Evolutionary conservation across 139 green algal genomes (phyloP), one percentile per base, ranked within the genome.

Genomic region (Gonium pectorale): DNA sequence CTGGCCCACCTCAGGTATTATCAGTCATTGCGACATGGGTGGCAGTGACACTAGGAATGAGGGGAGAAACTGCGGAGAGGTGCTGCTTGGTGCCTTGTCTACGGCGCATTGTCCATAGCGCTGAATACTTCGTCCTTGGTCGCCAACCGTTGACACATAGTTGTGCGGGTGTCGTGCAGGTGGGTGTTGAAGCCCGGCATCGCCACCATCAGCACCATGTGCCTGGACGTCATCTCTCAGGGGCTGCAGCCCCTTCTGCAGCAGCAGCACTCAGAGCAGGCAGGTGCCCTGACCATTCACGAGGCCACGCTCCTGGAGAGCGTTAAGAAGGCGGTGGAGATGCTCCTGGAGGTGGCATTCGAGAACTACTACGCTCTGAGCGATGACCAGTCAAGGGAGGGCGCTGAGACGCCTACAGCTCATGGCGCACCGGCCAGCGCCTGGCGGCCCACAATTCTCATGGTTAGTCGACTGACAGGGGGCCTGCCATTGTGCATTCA

Each of bases 121-220:
- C n/a, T n/a, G n/a, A n/a, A n/a, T n/a, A n/a, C n/a, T n/a, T n/a
- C n/a, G n/a, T n/a, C n/a, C n/a, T n/a, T n/a, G n/a, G n/a, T n/a
- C n/a, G n/a, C n/a, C n/a, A n/a, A n/a, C n/a, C n/a, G n/a, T n/a
- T n/a, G n/a, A n/a, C n/a, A n/a, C n/a, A n/a, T n/a, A n/a, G n/a
- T n/a, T n/a, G n/a, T n/a, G n/a, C n/a, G n/a, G n/a, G n/a, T n/a
- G n/a, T n/a, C n/a, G n/a, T n/a, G 21, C 59, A 88, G 89, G 66
- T 92, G 89, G 89, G 82, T 90, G 68, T 79, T 92, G 37, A 86
- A 87, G 71, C 89, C 89, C 19, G 82, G 86, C 31, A 82, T 92
- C 13, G 82, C 82, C 52, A 86, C 85, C 33, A 83, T 86, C n/a
- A 89, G 77, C 60, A 66, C 71, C 31, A 63, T 54, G 31, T 92